phyloP scores from a whole-genome alignment of 371 early-diverging fungal genomes.

The Rhizopus microsporus region DNA sequence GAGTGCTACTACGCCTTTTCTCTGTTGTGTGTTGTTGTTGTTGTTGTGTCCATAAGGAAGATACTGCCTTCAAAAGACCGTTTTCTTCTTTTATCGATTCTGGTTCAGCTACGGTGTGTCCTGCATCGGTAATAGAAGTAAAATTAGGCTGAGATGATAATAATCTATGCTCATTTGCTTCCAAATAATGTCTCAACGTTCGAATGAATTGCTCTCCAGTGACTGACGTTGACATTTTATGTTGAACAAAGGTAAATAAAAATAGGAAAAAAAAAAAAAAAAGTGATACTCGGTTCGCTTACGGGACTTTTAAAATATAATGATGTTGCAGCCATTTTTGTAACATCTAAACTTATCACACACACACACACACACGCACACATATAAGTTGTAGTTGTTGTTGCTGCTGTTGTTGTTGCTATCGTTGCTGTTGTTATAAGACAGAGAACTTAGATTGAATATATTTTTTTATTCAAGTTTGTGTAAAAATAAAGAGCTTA shows the following conservation, averaged over 20 bases:
- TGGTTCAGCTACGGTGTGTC: conserved; percentile 11
- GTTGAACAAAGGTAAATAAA: conserved; percentile 5
- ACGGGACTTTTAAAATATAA: neutral
- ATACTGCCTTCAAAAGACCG: conserved; percentile 21
- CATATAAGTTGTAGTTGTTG: too few species aligned
- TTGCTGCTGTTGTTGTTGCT: too few species aligned
- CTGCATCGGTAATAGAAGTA: conserved; percentile 10
- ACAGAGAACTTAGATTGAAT: too few species aligned
- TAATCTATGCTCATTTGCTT: conserved; percentile 49
- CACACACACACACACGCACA: too few species aligned
- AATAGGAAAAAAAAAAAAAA: conserved; percentile 3
- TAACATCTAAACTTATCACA: too few species aligned
- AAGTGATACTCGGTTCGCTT: neutral
- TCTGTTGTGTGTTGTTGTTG: conserved; percentile 17
- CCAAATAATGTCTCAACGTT: conserved; percentile 61
- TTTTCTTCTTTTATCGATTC: conserved; percentile 7
- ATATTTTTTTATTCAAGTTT: too few species aligned
- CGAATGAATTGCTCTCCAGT: conserved; percentile 61
- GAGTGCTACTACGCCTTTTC: conserved; percentile 32
- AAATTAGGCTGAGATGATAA: conserved; percentile 20
- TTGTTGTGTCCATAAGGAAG: conserved; percentile 19
- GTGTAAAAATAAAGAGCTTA: neutral
- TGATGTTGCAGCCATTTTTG: too few species aligned
- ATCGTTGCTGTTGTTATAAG: too few species aligned
- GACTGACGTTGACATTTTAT: conserved; percentile 36